Conservation (phyloP, 257 asterid species). For the Echium plantagineum region DNA sequence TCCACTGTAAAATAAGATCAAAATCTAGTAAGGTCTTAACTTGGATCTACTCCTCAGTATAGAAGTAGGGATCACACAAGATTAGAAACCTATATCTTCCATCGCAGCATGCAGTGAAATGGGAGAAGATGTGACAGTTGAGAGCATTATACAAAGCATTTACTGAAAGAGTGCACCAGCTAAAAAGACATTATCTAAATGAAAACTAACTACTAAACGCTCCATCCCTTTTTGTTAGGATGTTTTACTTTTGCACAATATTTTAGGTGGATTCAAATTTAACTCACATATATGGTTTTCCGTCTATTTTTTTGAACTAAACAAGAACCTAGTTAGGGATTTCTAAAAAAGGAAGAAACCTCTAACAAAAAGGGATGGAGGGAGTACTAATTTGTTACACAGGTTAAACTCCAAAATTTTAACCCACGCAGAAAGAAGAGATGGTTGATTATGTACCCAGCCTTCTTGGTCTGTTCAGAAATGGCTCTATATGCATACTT, state of each 20-base stretch:
- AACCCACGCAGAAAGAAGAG: not conserved
- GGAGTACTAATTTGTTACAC: not conserved
- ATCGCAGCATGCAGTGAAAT: no score
- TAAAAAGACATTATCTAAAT: not conserved
- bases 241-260: no score
- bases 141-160: not conserved
- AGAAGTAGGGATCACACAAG: not conserved
- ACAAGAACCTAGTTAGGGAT: no score
- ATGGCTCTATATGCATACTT: conserved; percentile 72
- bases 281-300: no score
- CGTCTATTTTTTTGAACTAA: no score
- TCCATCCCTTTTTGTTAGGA: no score
- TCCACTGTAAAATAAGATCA: conserved; percentile 49
- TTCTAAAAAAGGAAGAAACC: no score
- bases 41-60: not conserved
- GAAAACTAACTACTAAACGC: not conserved
- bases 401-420: not conserved
- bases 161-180: not conserved
- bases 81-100: no score
- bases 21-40: conserved; percentile 1
- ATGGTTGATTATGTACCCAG: conserved; percentile 41
- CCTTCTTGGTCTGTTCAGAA: conserved; percentile 67
- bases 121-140: not conserved
- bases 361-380: no score
- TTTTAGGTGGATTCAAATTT: no score